Conservation (phyloP, 345 rosid genomes). For the Populus euphratica region DNA sequence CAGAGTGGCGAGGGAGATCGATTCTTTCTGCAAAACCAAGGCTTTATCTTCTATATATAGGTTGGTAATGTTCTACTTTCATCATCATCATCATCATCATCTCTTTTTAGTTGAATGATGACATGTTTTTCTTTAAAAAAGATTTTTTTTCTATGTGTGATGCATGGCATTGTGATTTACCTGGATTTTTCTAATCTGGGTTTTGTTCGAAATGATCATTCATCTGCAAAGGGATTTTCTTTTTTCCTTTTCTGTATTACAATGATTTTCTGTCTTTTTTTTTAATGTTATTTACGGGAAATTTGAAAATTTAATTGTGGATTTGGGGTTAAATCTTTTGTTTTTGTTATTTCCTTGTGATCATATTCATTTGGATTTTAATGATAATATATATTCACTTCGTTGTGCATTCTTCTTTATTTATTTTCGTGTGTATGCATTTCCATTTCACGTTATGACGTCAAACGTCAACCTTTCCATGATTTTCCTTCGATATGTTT, state of each 20-base stretch:
- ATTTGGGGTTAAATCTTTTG: background rate
- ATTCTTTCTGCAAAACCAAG: too few species aligned
- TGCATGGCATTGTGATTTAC: too few species aligned
- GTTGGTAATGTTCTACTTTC: background rate
- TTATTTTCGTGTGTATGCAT: background rate
- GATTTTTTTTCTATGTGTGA: too few species aligned
- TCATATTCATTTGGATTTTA: background rate
- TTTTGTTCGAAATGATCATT: background rate
- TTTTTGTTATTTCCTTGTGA: too few species aligned
- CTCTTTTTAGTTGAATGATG: too few species aligned
- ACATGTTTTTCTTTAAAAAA: too few species aligned
- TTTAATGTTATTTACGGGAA: background rate
- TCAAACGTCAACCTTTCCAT: background rate
- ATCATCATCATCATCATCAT: background rate
- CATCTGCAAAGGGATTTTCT: background rate
- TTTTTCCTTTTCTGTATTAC: background rate
- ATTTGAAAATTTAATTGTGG: background rate
- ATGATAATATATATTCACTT: background rate
- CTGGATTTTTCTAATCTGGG: background rate
- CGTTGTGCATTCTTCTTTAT: background rate
- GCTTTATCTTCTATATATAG: background rate
- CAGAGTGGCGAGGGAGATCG: constrained; percentile 10
- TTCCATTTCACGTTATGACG: background rate
- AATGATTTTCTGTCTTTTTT: background rate
- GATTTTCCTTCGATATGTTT: background rate